Conservation (phyloP, 2,329 filamentous ascomycete species). For the Lasiodiplodia theobromae region DNA sequence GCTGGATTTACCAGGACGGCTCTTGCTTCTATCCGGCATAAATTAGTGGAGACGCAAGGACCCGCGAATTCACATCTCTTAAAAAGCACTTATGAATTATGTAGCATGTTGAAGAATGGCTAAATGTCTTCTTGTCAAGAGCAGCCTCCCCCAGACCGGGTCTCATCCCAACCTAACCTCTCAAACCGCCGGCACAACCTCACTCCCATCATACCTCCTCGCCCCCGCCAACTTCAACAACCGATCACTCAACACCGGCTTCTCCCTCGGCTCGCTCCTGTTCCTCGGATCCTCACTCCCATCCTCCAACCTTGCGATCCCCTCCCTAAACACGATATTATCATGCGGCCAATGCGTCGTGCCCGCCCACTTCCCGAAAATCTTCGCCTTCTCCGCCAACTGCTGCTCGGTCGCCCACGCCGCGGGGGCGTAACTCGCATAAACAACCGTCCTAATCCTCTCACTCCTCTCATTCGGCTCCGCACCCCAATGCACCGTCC, state of each 20-base stretch:
- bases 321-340: conserved; percentile 21
- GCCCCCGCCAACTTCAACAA: conserved; percentile 29
- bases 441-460: conserved; percentile 17
- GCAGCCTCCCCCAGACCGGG: no score
- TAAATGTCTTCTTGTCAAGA: no score
- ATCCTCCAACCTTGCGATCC: background rate
- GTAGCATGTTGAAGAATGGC: no score
- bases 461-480: conserved; percentile 30
- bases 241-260: conserved; percentile 9
- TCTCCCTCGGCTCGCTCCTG: conserved; percentile 20
- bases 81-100: no score
- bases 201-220: conserved; percentile 26
- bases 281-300: conserved; percentile 17
- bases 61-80: no score
- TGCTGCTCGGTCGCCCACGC: conserved; percentile 30
- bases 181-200: conserved; percentile 18
- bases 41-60: no score
- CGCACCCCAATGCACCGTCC: conserved; percentile 40
- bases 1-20: no score
- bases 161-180: background rate
- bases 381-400: conserved; percentile 32
- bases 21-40: no score
- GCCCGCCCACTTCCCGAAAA: conserved; percentile 30
- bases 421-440: conserved; percentile 33
- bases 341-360: conserved; percentile 31